These are phyloP conservation scores for Casaregolazyma suthepensis DNA, from an alignment of 1,139 yeast genomes.

Conservation along the genomic window DNA sequence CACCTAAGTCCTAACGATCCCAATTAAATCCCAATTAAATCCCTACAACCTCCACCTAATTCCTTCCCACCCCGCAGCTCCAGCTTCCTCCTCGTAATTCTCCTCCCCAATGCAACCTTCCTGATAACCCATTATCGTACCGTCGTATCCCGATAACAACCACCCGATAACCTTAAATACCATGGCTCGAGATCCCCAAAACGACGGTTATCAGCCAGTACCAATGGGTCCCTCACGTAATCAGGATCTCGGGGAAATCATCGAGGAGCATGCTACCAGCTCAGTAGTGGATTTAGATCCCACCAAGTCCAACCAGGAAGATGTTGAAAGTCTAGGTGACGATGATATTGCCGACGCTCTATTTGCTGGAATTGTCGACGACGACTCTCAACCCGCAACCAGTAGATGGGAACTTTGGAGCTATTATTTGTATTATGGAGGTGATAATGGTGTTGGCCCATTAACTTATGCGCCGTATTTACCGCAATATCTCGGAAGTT, in stretches of 20 bases:
- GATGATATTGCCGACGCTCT: slow-evolving; percentile 8
- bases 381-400: slow-evolving; percentile 13
- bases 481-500: slow-evolving; percentile 13
- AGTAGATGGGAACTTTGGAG: slow-evolving; percentile 15
- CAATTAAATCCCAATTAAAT: too few relatives aligned
- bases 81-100: too few relatives aligned
- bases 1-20: too few relatives aligned
- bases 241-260: slow-evolving; percentile 7
- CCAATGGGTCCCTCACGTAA: slow-evolving; percentile 6
- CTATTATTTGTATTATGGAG: slow-evolving; percentile 18
- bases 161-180: background rate
- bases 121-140: background rate
- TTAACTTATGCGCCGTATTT: slow-evolving; percentile 14
- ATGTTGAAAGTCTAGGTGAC: slow-evolving; percentile 4
- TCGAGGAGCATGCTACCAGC: slow-evolving; percentile 1
- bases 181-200: background rate
- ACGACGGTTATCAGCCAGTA: slow-evolving; percentile 4
- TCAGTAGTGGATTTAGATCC: background rate
- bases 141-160: background rate
- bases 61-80: too few relatives aligned
- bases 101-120: background rate
- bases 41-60: too few relatives aligned
- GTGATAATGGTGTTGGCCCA: slow-evolving; percentile 18
- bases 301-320: slow-evolving; percentile 4
- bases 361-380: slow-evolving; percentile 11